Percentiles rank a stretch among this genome's conserved stretches.
These are phyloP conservation scores for Phytophthora pseudosyringae DNA, from an alignment of 352 stramenopile species.

Conservation along the genomic window DNA sequence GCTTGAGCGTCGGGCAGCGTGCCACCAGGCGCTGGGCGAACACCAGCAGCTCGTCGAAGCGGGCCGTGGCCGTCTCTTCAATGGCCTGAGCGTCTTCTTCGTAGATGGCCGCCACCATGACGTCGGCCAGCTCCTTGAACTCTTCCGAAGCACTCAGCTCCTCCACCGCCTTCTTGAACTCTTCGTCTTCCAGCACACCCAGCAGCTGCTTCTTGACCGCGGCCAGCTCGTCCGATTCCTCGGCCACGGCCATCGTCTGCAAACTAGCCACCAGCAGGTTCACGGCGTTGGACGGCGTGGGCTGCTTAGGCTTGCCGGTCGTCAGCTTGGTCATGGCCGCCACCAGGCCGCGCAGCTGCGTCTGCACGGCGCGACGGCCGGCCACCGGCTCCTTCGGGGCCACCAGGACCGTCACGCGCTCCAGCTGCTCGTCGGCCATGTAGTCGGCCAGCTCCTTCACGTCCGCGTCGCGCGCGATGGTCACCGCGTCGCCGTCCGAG, in stretches of 20 bases:
- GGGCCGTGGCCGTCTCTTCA: slow-evolving; percentile 37
- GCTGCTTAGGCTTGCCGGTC: slow-evolving; percentile 45
- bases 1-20: slow-evolving; percentile 53
- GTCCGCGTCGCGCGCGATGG: slow-evolving; percentile 59
- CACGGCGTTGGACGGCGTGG: slow-evolving; percentile 47
- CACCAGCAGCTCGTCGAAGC: slow-evolving; percentile 46
- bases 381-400: slow-evolving; percentile 5
- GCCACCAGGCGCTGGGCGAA: slow-evolving; percentile 51
- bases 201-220: slow-evolving; percentile 57
- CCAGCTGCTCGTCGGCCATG: slow-evolving; percentile 58
- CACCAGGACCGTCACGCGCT: slow-evolving; percentile 43
- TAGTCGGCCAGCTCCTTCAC: slow-evolving; percentile 56
- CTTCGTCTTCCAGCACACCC: slow-evolving; percentile 40
- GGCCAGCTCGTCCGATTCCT: slow-evolving; percentile 44
- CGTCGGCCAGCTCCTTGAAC: slow-evolving; percentile 47
- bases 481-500: slow-evolving; percentile 65
- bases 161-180: slow-evolving; percentile 40
- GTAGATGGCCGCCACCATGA: slow-evolving; percentile 41
- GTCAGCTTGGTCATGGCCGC: slow-evolving; percentile 60
- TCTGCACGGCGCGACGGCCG: slow-evolving; percentile 35
- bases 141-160: slow-evolving; percentile 40
- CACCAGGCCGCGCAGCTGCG: slow-evolving; percentile 54
- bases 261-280: slow-evolving; percentile 48
- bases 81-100: slow-evolving; percentile 37
- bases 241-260: slow-evolving; percentile 51